Conservation (phyloP, 2,329 filamentous ascomycete genomes). For the Colletotrichum phormii region DNA sequence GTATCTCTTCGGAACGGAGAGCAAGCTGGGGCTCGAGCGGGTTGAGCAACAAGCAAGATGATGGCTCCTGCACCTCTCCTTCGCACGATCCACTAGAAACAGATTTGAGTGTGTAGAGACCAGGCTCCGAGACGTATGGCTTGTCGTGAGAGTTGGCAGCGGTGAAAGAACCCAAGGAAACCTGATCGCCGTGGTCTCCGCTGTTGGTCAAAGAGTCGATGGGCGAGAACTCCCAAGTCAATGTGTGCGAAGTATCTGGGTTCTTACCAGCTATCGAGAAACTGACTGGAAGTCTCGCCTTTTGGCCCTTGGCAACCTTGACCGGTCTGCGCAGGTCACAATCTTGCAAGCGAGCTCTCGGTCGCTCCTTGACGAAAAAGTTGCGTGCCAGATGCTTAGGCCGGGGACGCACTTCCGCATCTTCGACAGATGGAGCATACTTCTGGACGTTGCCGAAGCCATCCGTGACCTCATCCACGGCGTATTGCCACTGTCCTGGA, state of each 20-base stretch:
- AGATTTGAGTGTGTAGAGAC: constrained; percentile 86
- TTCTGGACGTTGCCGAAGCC: constrained; percentile 87
- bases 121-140: constrained; percentile 79
- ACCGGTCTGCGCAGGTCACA: constrained; percentile 86
- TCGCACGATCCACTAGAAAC: constrained; percentile 84
- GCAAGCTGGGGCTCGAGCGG: constrained; percentile 86
- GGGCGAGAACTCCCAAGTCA: constrained; percentile 87
- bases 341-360: constrained; percentile 75
- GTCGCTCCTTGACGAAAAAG: constrained; percentile 89
- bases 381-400: constrained; percentile 76
- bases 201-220: constrained; percentile 75
- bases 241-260: constrained; percentile 73
- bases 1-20: constrained; percentile 82
- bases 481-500: constrained; percentile 88
- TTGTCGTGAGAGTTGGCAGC: constrained; percentile 72
- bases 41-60: constrained; percentile 92
- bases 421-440: constrained; percentile 75
- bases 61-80: constrained; percentile 91
- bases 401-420: constrained; percentile 73
- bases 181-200: constrained; percentile 74
- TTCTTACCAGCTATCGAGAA: constrained; percentile 73
- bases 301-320: constrained; percentile 82
- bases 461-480: constrained; percentile 91
- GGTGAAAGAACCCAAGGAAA: constrained; percentile 67
- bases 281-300: constrained; percentile 75